These are phyloP conservation scores for Puccinia hordei DNA, from an alignment of 1,284 basidiomycete genomes.

Conservation along the genomic window DNA sequence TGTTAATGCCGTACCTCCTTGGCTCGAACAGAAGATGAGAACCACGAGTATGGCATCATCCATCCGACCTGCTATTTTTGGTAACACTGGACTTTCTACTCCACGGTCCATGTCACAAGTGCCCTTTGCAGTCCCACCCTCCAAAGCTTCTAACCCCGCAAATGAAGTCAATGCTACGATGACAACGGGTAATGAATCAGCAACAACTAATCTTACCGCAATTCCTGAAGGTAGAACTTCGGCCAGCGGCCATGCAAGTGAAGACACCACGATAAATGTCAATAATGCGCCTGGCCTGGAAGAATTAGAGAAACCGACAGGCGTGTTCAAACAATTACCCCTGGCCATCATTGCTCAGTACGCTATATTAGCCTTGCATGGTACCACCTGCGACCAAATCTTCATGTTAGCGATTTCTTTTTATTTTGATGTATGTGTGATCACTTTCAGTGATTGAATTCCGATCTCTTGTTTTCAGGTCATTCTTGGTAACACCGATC, in stretches of 20 bases:
- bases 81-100: slow-evolving; percentile 73
- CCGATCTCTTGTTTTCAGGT: slow-evolving; percentile 31
- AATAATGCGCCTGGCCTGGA: not conserved
- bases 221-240: slow-evolving; percentile 29
- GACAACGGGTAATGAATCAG: slow-evolving; percentile 3
- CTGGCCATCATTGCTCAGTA: slow-evolving; percentile 58
- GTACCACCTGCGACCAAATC: slow-evolving; percentile 59
- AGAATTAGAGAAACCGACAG: slow-evolving; percentile 24
- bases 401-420: slow-evolving; percentile 54
- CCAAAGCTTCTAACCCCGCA: slow-evolving; percentile 14
- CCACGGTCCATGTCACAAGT: slow-evolving; percentile 60
- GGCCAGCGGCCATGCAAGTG: not conserved
- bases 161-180: slow-evolving; percentile 50
- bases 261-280: not conserved
- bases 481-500: slow-evolving; percentile 59
- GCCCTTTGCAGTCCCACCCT: slow-evolving; percentile 24
- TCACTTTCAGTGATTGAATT: not conserved
- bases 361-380: slow-evolving; percentile 58
- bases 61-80: slow-evolving; percentile 72
- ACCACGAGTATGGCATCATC: slow-evolving; percentile 61
- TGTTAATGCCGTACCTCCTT: slow-evolving; percentile 20
- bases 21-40: slow-evolving; percentile 23
- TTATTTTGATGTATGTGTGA: not conserved
- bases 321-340: slow-evolving; percentile 53
- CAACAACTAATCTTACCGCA: slow-evolving; percentile 10